Conservation (phyloP, 2,329 filamentous ascomycete species). For the Hypomyces rosellus region DNA sequence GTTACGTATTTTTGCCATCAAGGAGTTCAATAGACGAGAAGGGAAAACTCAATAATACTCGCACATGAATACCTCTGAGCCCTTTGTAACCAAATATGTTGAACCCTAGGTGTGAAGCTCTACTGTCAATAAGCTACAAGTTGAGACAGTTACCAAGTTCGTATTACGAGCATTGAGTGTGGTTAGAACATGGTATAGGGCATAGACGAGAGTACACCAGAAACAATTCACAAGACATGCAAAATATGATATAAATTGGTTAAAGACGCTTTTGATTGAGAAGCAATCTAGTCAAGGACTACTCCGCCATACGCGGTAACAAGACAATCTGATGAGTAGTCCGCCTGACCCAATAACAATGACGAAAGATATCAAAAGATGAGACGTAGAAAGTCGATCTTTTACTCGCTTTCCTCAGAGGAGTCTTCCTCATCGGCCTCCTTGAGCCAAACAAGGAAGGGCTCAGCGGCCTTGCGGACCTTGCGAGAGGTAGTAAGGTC, state of each 20-base stretch:
- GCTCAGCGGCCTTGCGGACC: slow-evolving; percentile 89
- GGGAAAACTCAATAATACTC: no score
- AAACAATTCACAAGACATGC: neutral
- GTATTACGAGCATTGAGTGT: no score
- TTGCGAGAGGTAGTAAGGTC: slow-evolving; percentile 85
- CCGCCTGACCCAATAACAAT: neutral
- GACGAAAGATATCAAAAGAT: neutral
- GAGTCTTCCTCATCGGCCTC: slow-evolving; percentile 73
- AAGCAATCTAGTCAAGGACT: slow-evolving; percentile 14
- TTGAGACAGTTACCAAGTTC: no score
- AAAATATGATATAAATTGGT: slow-evolving; percentile 9
- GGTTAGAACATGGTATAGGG: no score
- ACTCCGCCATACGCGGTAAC: slow-evolving; percentile 8
- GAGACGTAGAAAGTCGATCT: neutral
- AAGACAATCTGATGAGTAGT: neutral
- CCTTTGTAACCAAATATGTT: no score
- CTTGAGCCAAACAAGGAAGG: slow-evolving; percentile 90
- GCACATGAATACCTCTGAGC: no score
- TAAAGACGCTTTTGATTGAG: slow-evolving; percentile 16
- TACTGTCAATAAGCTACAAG: no score
- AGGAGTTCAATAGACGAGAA: no score
- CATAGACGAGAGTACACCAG: no score
- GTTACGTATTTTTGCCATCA: no score
- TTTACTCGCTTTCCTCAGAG: slow-evolving; percentile 20
- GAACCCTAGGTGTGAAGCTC: no score